Conservation (phyloP, 1,284 basidiomycete genomes). For the Cryptococcus sp. region DNA sequence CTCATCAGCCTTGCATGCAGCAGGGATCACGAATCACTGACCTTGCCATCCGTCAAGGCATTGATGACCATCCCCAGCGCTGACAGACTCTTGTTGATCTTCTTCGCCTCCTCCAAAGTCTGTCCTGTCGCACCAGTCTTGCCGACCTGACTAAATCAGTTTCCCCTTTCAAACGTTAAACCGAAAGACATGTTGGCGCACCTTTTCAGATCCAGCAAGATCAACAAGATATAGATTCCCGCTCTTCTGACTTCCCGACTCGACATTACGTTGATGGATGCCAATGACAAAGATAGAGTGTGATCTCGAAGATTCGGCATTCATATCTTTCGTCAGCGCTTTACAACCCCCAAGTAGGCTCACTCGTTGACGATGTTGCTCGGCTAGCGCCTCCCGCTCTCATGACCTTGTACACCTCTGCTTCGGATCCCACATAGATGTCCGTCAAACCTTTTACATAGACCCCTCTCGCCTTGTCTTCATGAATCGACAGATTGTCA, state of each 20-base stretch:
- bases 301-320: slow-evolving; percentile 97
- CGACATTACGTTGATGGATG: slow-evolving; percentile 93
- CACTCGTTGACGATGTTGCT: slow-evolving; percentile 92
- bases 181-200: slow-evolving; percentile 46
- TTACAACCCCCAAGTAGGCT: slow-evolving; percentile 38
- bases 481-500: slow-evolving; percentile 97
- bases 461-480: slow-evolving; percentile 95
- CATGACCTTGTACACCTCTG: slow-evolving; percentile 99
- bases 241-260: slow-evolving; percentile 90
- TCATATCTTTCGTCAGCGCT: slow-evolving; percentile 73
- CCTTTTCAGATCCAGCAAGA: slow-evolving; percentile 97
- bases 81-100: slow-evolving; percentile 98
- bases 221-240: slow-evolving; percentile 98
- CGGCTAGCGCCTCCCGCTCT: slow-evolving; percentile 85
- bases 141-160: slow-evolving; percentile 50
- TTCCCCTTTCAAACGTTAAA: not conserved
- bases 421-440: slow-evolving; percentile 92
- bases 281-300: slow-evolving; percentile 99
- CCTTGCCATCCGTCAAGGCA: slow-evolving; percentile 92
- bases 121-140: slow-evolving; percentile 99
- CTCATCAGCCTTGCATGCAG: slow-evolving; percentile 6
- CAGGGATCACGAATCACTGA: too few relatives aligned
- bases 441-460: slow-evolving; percentile 98
- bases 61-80: slow-evolving; percentile 99
- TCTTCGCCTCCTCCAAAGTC: slow-evolving; percentile 98